Base-by-base conservation (phyloP, 225 moss, liverwort and hornwort species). In the Straminergon stramineum region DNA sequence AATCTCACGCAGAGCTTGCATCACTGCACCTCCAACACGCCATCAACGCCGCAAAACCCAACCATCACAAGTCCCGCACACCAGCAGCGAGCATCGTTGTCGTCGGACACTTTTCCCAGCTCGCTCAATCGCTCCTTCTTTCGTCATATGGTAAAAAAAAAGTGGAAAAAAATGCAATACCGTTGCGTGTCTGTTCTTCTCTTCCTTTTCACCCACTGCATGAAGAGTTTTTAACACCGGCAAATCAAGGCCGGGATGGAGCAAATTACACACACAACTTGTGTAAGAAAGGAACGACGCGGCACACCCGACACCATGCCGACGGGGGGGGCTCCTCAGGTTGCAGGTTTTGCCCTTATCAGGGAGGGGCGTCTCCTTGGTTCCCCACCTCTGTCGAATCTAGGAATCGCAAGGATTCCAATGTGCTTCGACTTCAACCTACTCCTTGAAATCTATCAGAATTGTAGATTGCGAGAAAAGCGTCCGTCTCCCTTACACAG, bases 351-450 rank as follows among this genome's bases (percentile, higher is more conserved):
- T 64, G 35, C 69, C 89, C 91, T 71, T 37, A 77, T 79, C 83
- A 89, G n/a, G 78, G 66, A 9, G n/a, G 78, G 66, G 12, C 63
- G 37, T 3, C 51, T 57, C 63, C 78, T 18, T 15, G 2, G 22
- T 26, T 34, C 66, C 17, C 66, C 17, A 10, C 83, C 30, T 2
- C 8, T 4, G 1, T 18, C 2, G 2, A 20, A 67, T 90, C 91
- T 52, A 71, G 2, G 8, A 1, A 0, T 0, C 0, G 0, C 8
- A 2, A 64, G 51, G 86, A 86, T 32, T 57, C 34, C 16, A 8
- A 7, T 6, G 27, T 3, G 53, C 34, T 39, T 71, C 63, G 30
- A 63, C 55, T 11, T 14, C 32, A 35, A 48, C n/a, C 7, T 34
- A 15, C 15, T n/a, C 21, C 8, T 9, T 0, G 2, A 48, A 58